Base-by-base conservation (phyloP, 345 rosid species). In the Camelina sativa region DNA sequence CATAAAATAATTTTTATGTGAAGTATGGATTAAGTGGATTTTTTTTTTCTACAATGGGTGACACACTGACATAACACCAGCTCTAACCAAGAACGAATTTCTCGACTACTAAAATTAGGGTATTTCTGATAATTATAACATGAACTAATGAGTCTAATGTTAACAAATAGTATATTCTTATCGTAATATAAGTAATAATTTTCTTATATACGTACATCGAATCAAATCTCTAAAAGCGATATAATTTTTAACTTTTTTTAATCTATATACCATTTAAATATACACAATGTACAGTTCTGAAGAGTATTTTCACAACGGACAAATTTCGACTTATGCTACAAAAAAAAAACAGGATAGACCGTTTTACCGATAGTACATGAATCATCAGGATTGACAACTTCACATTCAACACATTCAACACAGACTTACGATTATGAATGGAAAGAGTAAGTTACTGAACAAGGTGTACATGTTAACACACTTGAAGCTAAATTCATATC, bases 391-490 rank as follows among this genome's bases (percentile, higher is more conserved):
- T 4, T 41, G 7, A 12, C 47, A 41, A 41, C n/a, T 41, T 38
- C 41, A 38, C 41, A 38, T 38, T 10, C 12, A 41, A 41, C 7
- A 32, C n/a, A 41, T 6, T 15, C 8, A 2, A 44, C 2, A 13
- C 16, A 28, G 8, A 44, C 7, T 5, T 1, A 15, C 16, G 15
- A 13, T 13, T 15, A 15, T 44, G 48, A 13, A 44, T n/a, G 3
- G 20, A n/a, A n/a, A n/a, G 17, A 48, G 52, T 7, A 16, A 2
- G 22, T 17, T n/a, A 59, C 7, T 17, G 16, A 59, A 35, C 25
- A 20, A 59, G 28, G 69, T 23, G 35, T 2, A 7, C 8, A 34
- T 6, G 66, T 43, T 76, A 68, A 43, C 63, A 53, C 63, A 43
- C 16, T 19, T 44, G 11, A 70, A 56, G 54, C 8, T 11, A 1